These are phyloP conservation scores for Xylaria flabelliformis DNA, from an alignment of 495 filamentous ascomycete species.

Conservation along the genomic window DNA sequence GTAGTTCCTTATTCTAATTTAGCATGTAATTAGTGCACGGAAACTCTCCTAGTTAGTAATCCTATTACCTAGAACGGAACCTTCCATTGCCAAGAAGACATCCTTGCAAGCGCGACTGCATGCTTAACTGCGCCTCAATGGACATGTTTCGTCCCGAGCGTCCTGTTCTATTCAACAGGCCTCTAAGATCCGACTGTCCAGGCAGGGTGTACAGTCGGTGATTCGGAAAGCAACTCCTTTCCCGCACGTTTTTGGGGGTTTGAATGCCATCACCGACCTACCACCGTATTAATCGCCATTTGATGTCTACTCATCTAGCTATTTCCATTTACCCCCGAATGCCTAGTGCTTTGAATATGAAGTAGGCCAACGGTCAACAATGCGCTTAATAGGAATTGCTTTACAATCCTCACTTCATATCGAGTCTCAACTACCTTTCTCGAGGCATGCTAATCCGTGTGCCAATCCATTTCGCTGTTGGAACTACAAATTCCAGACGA, in stretches of 20 bases:
- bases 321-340: neutral
- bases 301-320: neutral
- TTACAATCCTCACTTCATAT: neutral
- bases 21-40: too few species aligned
- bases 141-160: constrained; percentile 15
- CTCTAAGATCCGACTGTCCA: neutral
- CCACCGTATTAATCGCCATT: neutral
- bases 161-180: neutral
- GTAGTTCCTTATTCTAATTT: too few species aligned
- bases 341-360: neutral
- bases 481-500: constrained; percentile 5
- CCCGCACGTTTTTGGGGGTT: neutral
- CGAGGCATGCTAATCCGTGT: neutral
- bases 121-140: constrained; percentile 16
- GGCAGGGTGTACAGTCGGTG: constrained; percentile 3
- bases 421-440: neutral
- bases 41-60: neutral
- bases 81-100: neutral
- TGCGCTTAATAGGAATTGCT: neutral
- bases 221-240: neutral
- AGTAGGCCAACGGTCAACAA: neutral
- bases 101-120: neutral
- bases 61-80: constrained; percentile 3
- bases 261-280: too few species aligned
- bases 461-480: neutral